Conservation (phyloP, 2,329 filamentous ascomycete species). For the Graphiopsis chlorocephala region DNA sequence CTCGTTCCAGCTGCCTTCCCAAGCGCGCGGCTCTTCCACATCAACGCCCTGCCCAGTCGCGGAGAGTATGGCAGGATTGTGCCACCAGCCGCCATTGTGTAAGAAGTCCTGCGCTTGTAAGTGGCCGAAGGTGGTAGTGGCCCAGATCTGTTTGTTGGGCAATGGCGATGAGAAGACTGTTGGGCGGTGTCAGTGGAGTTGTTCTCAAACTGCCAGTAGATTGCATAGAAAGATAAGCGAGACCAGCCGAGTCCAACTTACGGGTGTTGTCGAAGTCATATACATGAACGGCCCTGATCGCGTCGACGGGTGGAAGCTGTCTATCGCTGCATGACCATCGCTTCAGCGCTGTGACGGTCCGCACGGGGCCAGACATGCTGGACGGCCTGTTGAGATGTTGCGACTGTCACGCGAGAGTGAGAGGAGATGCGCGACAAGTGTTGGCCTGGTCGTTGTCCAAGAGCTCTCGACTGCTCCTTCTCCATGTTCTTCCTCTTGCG, state of each 20-base stretch:
- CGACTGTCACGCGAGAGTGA: neutral
- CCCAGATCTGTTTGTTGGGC: conserved; percentile 87
- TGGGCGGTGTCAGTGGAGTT: conserved; percentile 16
- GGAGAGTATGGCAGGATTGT: conserved; percentile 80
- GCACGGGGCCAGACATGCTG: conserved; percentile 12
- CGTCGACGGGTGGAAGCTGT: conserved; percentile 65
- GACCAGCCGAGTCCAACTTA: conserved; percentile 43
- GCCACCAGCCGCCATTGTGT: conserved; percentile 92
- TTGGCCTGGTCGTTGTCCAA: neutral
- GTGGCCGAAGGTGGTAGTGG: conserved; percentile 69
- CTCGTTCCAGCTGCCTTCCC: conserved; percentile 97
- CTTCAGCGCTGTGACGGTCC: conserved; percentile 71
- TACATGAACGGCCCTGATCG: conserved; percentile 78
- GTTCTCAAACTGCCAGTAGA: neutral
- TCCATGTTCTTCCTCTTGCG: neutral
- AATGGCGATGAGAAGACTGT: conserved; percentile 86
- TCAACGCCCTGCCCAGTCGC: conserved; percentile 81
- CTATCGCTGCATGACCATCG: conserved; percentile 80
- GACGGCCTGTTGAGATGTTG: neutral
- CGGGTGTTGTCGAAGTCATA: conserved; percentile 98
- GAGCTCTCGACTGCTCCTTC: neutral
- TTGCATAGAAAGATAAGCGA: neutral
- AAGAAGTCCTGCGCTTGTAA: conserved; percentile 75
- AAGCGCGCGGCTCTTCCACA: conserved; percentile 76
- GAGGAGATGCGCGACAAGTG: neutral